These are phyloP conservation scores for Ceratobasidium sp. DNA, from an alignment of 1,284 basidiomycete species.

Conservation along the genomic window DNA sequence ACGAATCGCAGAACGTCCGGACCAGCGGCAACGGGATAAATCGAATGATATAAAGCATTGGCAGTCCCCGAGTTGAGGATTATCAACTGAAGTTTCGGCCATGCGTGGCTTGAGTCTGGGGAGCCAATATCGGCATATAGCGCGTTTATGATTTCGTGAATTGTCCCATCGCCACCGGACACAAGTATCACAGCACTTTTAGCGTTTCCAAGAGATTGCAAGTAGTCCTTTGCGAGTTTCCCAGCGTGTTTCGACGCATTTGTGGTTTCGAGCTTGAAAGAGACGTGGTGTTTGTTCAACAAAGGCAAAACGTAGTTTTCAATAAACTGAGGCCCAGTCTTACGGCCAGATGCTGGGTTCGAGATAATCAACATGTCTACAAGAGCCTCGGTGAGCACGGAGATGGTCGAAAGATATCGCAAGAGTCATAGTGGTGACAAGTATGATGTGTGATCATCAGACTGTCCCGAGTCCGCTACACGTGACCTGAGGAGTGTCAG, in stretches of 20 bases:
- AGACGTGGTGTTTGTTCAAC: slow-evolving; percentile 53
- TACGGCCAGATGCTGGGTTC: slow-evolving; percentile 59
- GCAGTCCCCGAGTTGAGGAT: slow-evolving; percentile 84
- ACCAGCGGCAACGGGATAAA: slow-evolving; percentile 62
- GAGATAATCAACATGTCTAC: slow-evolving; percentile 48
- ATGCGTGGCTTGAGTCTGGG: slow-evolving; percentile 53
- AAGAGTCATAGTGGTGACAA: background rate
- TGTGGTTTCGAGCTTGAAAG: slow-evolving; percentile 58
- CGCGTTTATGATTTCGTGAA: slow-evolving; percentile 80
- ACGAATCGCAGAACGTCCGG: slow-evolving; percentile 28
- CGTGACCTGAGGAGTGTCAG: slow-evolving; percentile 4
- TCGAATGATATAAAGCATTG: slow-evolving; percentile 79
- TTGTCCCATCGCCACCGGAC: slow-evolving; percentile 87
- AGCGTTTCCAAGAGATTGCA: slow-evolving; percentile 31
- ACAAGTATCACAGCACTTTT: slow-evolving; percentile 60
- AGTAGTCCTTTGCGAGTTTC: slow-evolving; percentile 44
- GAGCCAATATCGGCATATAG: slow-evolving; percentile 53
- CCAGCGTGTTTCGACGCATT: slow-evolving; percentile 64
- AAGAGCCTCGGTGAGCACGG: background rate
- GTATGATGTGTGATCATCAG: slow-evolving; percentile 9
- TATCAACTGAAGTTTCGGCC: slow-evolving; percentile 51
- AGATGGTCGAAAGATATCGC: background rate
- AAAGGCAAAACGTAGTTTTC: slow-evolving; percentile 66
- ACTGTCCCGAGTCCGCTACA: slow-evolving; percentile 6
- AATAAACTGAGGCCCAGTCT: slow-evolving; percentile 58